Evolutionary conservation across 2,329 filamentous ascomycete genomes (phyloP).

Genomic region (Alternaria sp.): DNA sequence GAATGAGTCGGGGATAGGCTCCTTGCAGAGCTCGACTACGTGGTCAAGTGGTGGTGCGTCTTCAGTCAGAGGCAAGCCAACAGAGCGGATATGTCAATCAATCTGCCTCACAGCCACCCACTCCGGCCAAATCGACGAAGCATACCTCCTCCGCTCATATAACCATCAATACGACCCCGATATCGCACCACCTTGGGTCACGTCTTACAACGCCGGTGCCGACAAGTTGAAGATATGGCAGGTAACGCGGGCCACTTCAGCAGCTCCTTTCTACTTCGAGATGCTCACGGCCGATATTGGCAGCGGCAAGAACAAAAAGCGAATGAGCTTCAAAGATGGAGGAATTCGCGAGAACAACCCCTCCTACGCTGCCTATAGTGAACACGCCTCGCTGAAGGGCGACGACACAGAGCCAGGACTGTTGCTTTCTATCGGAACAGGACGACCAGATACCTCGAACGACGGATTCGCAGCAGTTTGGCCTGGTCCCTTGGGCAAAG

Average conservation of each 20-base stretch:
- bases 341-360: slow-evolving; percentile 61
- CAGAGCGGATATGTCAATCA: slow-evolving; percentile 48
- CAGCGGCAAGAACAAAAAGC: slow-evolving; percentile 40
- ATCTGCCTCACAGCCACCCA: slow-evolving; percentile 59
- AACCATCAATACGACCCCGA: slow-evolving; percentile 53
- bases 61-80: slow-evolving; percentile 18
- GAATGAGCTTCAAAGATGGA: slow-evolving; percentile 56
- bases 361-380: slow-evolving; percentile 54
- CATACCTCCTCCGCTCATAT: slow-evolving; percentile 58
- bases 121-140: slow-evolving; percentile 55
- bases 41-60: slow-evolving; percentile 21
- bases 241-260: slow-evolving; percentile 60
- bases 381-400: slow-evolving; percentile 56
- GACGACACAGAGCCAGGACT: slow-evolving; percentile 53
- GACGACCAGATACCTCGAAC: slow-evolving; percentile 51
- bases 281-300: slow-evolving; percentile 54
- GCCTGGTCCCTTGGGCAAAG: slow-evolving; percentile 54
- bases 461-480: slow-evolving; percentile 57
- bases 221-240: slow-evolving; percentile 59
- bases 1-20: slow-evolving; percentile 5
- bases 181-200: slow-evolving; percentile 54
- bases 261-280: slow-evolving; percentile 61
- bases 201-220: slow-evolving; percentile 56
- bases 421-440: slow-evolving; percentile 56
- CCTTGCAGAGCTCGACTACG: slow-evolving; percentile 25